Base-by-base conservation (phyloP, 1,284 basidiomycete genomes). In the Pseudozyma tsukubaensis region DNA sequence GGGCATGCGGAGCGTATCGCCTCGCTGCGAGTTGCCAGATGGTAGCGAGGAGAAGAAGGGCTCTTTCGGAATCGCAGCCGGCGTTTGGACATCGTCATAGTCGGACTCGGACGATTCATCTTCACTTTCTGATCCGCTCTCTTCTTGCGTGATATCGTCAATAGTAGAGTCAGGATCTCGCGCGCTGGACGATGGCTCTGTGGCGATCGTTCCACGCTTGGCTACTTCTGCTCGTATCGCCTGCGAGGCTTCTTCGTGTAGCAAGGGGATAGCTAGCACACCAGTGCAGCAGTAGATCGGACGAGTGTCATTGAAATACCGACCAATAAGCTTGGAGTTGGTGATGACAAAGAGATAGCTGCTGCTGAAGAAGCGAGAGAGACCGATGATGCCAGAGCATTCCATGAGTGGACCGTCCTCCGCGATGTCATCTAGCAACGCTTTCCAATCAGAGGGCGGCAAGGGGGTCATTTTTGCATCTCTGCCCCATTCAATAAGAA, bases 291-390 rank as follows among this genome's bases (percentile, higher is more conserved):
- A 71, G 55, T 74, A 80, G 54, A 81, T 72, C 6, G 77, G 77
- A 2, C 66, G 57, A 4, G 71, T 60, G 4, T 71, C 42, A 54
- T 78, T 69, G n/a, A 80, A 68, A 48, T 77, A 79, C 50, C 77
- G 63, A 8, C 80, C 80, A 10, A 68, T 58, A 9, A 72, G 62
- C 34, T 72, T 72, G n/a, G 75, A 66, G 35, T 42, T 53, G 52
- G 77, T 80, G 62, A 81, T 75, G 58, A 81, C 74, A 18, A 80
- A 74, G 6, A 81, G 66, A 45, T 81, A 80, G 51, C 77, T 59
- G 62, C 79, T 71, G 37, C 69, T 81, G 64, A 79, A 81, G 40
- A 81, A 54, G 24, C 67, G 52, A 2, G 67, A 53, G 5, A 81
- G 50, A 2, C 79, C 79, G 16, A 81, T 52, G 24, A 81, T 56